Base-by-base conservation (phyloP, 192 early-diverging fungal genomes). In the Gonapodya prolifera region DNA sequence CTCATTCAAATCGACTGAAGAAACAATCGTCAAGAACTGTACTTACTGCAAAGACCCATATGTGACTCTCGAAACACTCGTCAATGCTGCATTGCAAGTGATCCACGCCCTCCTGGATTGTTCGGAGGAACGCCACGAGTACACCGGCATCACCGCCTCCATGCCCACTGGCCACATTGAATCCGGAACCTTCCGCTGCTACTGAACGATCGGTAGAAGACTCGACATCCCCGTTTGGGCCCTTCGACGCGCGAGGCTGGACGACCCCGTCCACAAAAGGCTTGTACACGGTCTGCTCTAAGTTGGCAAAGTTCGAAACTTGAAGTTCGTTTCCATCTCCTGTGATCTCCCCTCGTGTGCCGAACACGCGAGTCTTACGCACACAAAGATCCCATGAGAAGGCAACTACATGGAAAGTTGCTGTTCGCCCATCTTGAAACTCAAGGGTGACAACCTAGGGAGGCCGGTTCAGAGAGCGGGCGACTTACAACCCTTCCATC, bases 331-430 rank as follows among this genome's bases (percentile, higher is more conserved):
- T 32, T 30, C 84, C 85, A 81, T 90, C 85, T 23, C 86, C 86
- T 73, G 84, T 76, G 36, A 90, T 82, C 79, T 87, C 84, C 30
- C 89, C 89, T 0, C 76, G 77, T 0, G 87, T 83, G 13, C 89
- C 86, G 77, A 86, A 85, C 33, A 90, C 85, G 16, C 88, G 80
- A 0, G 86, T 89, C 30, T 82, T 78, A 30, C 89, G 77, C 69
- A 86, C 81, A 78, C 88, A 89, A 23, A 90, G 77, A 0, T 80
- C 76, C 69, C 85, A 82, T 1, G 86, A 87, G 77, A 86, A 87
- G 1, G 86, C 89, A 34, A 88, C 82, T 85, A 90, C 87, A 2
- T 85, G 84, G 78, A 90, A 85, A 33, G 83, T 81, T 35, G 86
- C 89, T 30, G 82, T 87, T 30, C 76, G 69, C 75, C 83, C 85